These are phyloP conservation scores for Umbilicaria muhlenbergii DNA, from an alignment of 495 filamentous ascomycete species.

Conservation along the genomic window DNA sequence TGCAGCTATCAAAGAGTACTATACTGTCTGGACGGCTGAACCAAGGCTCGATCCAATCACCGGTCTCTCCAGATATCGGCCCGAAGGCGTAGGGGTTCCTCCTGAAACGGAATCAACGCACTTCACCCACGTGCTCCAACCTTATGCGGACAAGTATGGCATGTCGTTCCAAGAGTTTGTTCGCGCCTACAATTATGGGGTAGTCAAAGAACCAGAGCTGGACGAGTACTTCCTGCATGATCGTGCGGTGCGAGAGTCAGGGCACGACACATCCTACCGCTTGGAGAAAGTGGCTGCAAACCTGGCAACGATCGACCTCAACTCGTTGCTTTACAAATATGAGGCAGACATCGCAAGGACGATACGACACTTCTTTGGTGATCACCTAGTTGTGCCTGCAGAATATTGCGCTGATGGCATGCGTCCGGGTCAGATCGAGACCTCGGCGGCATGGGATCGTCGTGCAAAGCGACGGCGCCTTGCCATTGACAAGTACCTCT, in stretches of 20 bases:
- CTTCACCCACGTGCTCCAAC: constrained; percentile 72
- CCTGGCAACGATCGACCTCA: constrained; percentile 85
- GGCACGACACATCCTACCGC: constrained; percentile 90
- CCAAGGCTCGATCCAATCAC: constrained; percentile 67
- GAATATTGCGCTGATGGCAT: constrained; percentile 54
- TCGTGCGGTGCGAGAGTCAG: constrained; percentile 86
- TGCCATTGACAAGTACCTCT: constrained; percentile 75
- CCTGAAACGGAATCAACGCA: constrained; percentile 86
- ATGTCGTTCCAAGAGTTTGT: constrained; percentile 75
- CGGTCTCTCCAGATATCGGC: constrained; percentile 80
- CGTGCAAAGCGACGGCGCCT: constrained; percentile 64
- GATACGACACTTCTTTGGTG: constrained; percentile 68
- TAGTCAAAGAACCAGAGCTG: constrained; percentile 70
- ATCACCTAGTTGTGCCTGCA: constrained; percentile 57
- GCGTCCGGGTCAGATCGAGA: constrained; percentile 46
- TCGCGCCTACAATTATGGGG: constrained; percentile 61
- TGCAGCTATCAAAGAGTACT: constrained; percentile 93
- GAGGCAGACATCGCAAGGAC: constrained; percentile 77
- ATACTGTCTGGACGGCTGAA: constrained; percentile 71
- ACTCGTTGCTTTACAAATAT: constrained; percentile 89
- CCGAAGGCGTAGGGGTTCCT: constrained; percentile 76
- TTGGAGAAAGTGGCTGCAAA: constrained; percentile 77
- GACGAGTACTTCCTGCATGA: constrained; percentile 95
- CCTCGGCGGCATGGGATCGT: constrained; percentile 77
- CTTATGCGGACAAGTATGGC: constrained; percentile 72